Conservation (phyloP, 108 stramenopile species). For the Skeletonema marinoi region DNA sequence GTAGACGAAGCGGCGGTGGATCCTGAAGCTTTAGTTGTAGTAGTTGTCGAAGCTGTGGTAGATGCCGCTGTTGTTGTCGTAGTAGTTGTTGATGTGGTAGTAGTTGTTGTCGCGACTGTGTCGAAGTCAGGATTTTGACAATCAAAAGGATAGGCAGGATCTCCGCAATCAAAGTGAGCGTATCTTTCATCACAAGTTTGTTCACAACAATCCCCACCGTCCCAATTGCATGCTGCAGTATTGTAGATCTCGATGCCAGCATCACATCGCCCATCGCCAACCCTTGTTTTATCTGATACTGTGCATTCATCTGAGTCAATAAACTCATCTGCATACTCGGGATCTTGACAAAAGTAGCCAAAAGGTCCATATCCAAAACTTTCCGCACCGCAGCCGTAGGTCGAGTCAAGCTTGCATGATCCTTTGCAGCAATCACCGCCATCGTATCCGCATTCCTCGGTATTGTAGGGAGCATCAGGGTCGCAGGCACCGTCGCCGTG, state of each 20-base stretch:
- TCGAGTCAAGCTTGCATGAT: slow-evolving; percentile 49
- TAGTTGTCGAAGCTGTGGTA: not conserved
- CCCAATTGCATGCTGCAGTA: slow-evolving; percentile 44
- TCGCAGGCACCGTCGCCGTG: slow-evolving; percentile 54
- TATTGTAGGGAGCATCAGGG: slow-evolving; percentile 84
- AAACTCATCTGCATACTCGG: slow-evolving; percentile 24
- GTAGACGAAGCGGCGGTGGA: not conserved
- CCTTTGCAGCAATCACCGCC: slow-evolving; percentile 91
- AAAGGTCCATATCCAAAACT: slow-evolving; percentile 47
- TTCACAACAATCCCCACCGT: slow-evolving; percentile 21
- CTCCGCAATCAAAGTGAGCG: slow-evolving; percentile 45
- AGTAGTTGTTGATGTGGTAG: not conserved
- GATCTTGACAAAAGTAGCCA: slow-evolving; percentile 46
- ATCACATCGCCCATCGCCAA: slow-evolving; percentile 54
- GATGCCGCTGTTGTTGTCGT: not conserved
- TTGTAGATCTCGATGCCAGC: slow-evolving; percentile 42
- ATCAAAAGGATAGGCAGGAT: slow-evolving; percentile 34
- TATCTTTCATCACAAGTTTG: slow-evolving; percentile 30
- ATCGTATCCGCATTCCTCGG: slow-evolving; percentile 80
- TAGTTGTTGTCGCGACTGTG: not conserved
- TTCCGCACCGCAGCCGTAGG: slow-evolving; percentile 37
- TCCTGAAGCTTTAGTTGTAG: not conserved
- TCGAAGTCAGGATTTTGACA: slow-evolving; percentile 29
- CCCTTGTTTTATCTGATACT: slow-evolving; percentile 37
- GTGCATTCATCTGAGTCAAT: slow-evolving; percentile 36